These are phyloP conservation scores for Botrytis sinoallii DNA, from an alignment of 2,329 filamentous ascomycete species.

Conservation along the genomic window DNA sequence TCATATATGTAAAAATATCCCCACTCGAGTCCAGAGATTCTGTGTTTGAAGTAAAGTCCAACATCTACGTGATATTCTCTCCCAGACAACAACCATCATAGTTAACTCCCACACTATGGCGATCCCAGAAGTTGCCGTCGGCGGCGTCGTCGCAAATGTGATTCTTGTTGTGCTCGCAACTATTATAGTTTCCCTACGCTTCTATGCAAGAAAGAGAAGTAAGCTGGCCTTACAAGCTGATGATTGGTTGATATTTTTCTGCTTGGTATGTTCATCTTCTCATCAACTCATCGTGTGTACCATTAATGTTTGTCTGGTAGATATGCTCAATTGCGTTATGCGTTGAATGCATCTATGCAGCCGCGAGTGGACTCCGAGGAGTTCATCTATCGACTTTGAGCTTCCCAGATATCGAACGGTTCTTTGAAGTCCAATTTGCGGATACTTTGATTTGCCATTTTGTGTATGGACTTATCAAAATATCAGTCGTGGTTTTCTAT, in stretches of 20 bases:
- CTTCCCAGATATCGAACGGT: slow-evolving; percentile 1
- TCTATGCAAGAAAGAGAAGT: slow-evolving; percentile 11
- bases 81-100: neutral
- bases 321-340: neutral
- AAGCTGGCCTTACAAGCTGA: slow-evolving; percentile 7
- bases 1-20: slow-evolving; percentile 12
- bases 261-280: neutral
- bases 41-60: neutral
- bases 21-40: neutral
- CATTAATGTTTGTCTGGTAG: neutral
- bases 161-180: slow-evolving; percentile 3
- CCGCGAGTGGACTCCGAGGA: slow-evolving; percentile 10
- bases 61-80: neutral
- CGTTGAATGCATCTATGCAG: slow-evolving; percentile 7
- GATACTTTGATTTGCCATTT: slow-evolving; percentile 17
- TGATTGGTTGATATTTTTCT: slow-evolving; percentile 15
- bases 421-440: slow-evolving; percentile 4
- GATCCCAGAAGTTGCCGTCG: slow-evolving; percentile 1
- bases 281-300: neutral
- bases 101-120: neutral
- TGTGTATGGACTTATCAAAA: slow-evolving; percentile 11
- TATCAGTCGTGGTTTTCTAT: slow-evolving; percentile 16
- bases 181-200: neutral
- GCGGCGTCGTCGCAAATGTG: slow-evolving; percentile 12
- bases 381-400: neutral